Conservation (phyloP, 176 grass and related monocot species). For the Microstegium vimineum region DNA sequence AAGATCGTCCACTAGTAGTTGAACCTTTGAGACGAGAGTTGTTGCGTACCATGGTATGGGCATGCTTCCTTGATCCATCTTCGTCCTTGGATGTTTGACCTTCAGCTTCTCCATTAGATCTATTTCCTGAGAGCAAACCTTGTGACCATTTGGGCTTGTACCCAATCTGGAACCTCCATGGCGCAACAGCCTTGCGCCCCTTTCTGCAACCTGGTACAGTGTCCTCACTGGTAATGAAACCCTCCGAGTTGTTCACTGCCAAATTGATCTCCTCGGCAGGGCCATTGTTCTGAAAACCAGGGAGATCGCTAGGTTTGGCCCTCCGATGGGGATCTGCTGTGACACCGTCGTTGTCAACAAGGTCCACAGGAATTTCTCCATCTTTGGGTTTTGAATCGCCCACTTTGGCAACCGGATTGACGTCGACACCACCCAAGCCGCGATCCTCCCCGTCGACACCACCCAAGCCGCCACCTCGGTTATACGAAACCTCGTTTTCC, state of each 20-base stretch:
- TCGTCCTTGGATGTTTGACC: background rate
- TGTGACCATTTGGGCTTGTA: conserved; percentile 26
- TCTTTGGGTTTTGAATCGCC: background rate
- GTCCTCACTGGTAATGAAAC: background rate
- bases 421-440: background rate
- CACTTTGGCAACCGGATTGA: background rate
- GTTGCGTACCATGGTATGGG: background rate
- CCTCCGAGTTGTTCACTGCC: background rate
- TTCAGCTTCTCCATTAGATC: background rate
- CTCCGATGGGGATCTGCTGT: background rate
- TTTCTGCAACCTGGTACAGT: conserved; percentile 2
- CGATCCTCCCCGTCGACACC: background rate
- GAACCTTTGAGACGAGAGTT: conserved; percentile 9
- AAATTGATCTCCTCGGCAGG: background rate
- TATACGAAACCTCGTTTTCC: background rate
- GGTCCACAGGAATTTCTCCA: background rate
- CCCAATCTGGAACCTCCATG: conserved; percentile 60
- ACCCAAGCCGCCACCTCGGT: background rate
- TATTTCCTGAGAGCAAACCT: background rate
- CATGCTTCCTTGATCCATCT: background rate
- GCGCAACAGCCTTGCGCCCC: conserved; percentile 31
- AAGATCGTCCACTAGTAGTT: conserved; percentile 1
- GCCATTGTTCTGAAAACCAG: background rate
- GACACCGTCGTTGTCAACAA: background rate
- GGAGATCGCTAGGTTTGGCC: background rate